Conservation (phyloP, 441 rosid species). For the Aquilaria agallochum region DNA sequence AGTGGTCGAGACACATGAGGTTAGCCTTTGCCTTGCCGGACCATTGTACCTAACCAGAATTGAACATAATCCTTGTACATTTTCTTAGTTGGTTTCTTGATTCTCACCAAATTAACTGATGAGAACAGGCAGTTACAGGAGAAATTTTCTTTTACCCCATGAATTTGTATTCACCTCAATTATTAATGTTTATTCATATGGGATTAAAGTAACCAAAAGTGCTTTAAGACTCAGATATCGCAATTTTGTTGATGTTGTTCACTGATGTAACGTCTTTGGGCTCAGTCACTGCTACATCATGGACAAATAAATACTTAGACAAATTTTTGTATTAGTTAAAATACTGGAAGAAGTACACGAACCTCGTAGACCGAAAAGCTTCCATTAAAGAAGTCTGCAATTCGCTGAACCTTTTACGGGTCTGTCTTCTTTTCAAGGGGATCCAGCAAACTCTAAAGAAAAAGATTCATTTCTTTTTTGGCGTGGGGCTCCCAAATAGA, state of each 20-base stretch:
- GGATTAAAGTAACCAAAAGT: constrained; percentile 10
- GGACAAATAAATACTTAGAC: too few species aligned
- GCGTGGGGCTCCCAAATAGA: constrained; percentile 43
- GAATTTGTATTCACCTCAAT: neutral
- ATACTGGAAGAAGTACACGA: too few species aligned
- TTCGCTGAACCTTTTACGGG: too few species aligned
- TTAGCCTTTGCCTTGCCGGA: neutral
- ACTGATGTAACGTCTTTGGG: too few species aligned
- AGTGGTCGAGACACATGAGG: neutral
- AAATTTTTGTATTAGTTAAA: too few species aligned
- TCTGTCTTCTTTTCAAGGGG: too few species aligned
- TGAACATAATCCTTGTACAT: constrained; percentile 4
- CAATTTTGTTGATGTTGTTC: too few species aligned
- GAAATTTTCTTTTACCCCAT: neutral
- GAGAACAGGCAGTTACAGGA: neutral
- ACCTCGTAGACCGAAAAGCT: too few species aligned
- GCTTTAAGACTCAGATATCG: too few species aligned
- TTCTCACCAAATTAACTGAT: neutral
- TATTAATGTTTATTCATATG: neutral
- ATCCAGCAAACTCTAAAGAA: too few species aligned
- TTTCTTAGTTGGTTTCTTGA: neutral
- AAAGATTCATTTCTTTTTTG: constrained; percentile 32
- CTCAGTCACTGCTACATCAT: too few species aligned
- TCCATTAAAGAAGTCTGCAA: too few species aligned
- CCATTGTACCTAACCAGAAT: constrained; percentile 1